phyloP scores from a whole-genome alignment of 2,329 filamentous ascomycete species.

The Onygenales sp. region DNA sequence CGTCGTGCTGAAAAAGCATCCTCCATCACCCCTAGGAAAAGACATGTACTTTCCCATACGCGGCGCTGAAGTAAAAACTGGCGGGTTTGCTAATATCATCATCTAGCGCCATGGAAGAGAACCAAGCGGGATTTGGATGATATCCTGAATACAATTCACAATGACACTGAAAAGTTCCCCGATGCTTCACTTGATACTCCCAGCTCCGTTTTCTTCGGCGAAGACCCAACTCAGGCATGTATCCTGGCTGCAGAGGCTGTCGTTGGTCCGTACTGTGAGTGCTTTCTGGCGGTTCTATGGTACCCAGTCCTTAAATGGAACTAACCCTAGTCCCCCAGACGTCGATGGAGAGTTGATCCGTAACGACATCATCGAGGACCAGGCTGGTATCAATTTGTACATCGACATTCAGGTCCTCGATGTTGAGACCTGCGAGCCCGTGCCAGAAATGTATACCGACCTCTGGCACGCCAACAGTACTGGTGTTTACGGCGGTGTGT shows the following conservation, averaged over 20 bases:
- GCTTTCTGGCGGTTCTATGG: neutral
- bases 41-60: too few relatives aligned
- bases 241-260: slow-evolving; percentile 39
- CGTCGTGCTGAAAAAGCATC: slow-evolving; percentile 31
- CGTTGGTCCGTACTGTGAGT: slow-evolving; percentile 23
- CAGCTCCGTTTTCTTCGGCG: slow-evolving; percentile 7
- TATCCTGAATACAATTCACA: neutral
- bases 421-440: slow-evolving; percentile 29
- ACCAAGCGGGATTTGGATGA: slow-evolving; percentile 9
- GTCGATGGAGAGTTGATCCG: slow-evolving; percentile 30
- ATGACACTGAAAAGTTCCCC: neutral
- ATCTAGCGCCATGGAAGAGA: neutral
- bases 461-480: slow-evolving; percentile 33
- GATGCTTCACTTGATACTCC: neutral
- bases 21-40: too few relatives aligned
- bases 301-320: neutral
- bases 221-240: slow-evolving; percentile 24
- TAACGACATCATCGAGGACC: slow-evolving; percentile 24
- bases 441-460: slow-evolving; percentile 24
- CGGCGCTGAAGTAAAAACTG: too few relatives aligned
- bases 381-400: slow-evolving; percentile 27
- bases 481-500: slow-evolving; percentile 31
- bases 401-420: slow-evolving; percentile 33
- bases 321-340: slow-evolving; percentile 34
- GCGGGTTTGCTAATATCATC: neutral